Conservation (phyloP, 2,329 filamentous ascomycete genomes). For the Madurella fahalii region DNA sequence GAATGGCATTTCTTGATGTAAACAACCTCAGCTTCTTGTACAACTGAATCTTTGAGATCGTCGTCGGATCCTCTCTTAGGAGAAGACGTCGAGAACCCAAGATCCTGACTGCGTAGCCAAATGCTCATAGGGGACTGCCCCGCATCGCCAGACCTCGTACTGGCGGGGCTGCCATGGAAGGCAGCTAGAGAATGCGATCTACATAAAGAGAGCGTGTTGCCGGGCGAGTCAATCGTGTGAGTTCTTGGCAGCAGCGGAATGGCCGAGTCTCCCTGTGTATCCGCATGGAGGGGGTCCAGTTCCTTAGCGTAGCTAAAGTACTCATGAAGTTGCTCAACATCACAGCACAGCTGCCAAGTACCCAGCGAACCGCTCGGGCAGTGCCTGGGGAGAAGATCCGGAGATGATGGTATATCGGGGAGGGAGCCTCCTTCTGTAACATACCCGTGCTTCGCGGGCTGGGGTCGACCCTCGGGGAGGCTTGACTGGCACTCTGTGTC, state of each 20-base stretch:
- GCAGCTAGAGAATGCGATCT: constrained; percentile 13
- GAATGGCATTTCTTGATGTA: constrained; percentile 21
- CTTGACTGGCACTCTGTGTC: constrained; percentile 11
- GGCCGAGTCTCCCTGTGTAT: background rate
- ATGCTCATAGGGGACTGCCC: constrained; percentile 24
- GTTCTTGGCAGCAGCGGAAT: background rate
- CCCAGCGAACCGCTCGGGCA: constrained; percentile 18
- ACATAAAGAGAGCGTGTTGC: constrained; percentile 12
- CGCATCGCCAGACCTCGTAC: background rate
- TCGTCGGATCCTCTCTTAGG: constrained; percentile 9
- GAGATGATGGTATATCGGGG: constrained; percentile 17
- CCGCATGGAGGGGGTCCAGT: background rate
- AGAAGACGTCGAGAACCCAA: constrained; percentile 17
- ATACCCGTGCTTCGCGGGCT: no score
- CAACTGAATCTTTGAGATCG: constrained; percentile 21
- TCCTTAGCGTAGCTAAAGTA: constrained; percentile 9
- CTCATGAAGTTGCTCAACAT: constrained; percentile 18
- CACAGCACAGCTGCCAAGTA: constrained; percentile 22
- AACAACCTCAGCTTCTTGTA: constrained; percentile 26
- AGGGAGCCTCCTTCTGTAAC: constrained; percentile 19
- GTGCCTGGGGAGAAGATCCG: constrained; percentile 14
- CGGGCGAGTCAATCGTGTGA: background rate
- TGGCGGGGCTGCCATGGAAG: background rate
- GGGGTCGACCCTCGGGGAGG: constrained; percentile 9
- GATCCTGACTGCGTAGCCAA: constrained; percentile 25